phyloP scores from a whole-genome alignment of 768 basidiomycete genomes.

The Leccinum imitatum region DNA sequence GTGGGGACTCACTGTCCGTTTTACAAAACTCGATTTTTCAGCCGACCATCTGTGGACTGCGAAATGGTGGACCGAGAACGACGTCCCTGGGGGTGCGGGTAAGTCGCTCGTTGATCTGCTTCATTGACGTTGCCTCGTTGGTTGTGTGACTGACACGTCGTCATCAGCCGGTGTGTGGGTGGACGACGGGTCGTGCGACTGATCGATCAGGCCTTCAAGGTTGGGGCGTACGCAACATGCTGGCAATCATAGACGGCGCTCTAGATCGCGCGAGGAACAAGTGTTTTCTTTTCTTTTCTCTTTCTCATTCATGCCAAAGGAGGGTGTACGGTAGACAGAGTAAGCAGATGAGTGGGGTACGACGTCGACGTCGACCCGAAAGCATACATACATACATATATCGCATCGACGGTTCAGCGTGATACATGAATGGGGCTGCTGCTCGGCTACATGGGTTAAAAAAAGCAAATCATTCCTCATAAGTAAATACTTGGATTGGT shows the following conservation, averaged over 20 bases:
- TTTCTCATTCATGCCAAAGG: not conserved
- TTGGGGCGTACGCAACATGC: too few species aligned
- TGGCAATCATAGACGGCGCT: not conserved
- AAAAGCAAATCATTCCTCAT: not conserved
- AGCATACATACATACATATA: not conserved
- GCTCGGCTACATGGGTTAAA: not conserved
- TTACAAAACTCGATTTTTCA: not conserved
- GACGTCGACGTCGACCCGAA: not conserved
- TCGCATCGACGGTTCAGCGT: not conserved
- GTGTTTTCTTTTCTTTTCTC: not conserved
- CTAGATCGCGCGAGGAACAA: not conserved
- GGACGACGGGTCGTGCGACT: conserved; percentile 35
- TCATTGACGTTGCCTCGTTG: not conserved
- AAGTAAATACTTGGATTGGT: not conserved
- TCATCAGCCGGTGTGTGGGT: conserved; percentile 33
- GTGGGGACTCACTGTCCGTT: not conserved
- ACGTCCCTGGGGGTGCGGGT: conserved; percentile 33
- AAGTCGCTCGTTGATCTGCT: not conserved
- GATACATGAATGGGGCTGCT: not conserved
- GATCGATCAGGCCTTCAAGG: not conserved
- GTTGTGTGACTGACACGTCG: not conserved
- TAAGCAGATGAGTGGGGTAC: not conserved
- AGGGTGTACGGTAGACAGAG: not conserved
- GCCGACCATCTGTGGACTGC: conserved; percentile 52
- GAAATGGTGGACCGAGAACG: conserved; percentile 49